A percentile compares a stretch with the other conserved stretches of the same genome.
Evolutionary conservation across 1,284 basidiomycete species (phyloP).

Genomic region (Ustilago loliicola): DNA sequence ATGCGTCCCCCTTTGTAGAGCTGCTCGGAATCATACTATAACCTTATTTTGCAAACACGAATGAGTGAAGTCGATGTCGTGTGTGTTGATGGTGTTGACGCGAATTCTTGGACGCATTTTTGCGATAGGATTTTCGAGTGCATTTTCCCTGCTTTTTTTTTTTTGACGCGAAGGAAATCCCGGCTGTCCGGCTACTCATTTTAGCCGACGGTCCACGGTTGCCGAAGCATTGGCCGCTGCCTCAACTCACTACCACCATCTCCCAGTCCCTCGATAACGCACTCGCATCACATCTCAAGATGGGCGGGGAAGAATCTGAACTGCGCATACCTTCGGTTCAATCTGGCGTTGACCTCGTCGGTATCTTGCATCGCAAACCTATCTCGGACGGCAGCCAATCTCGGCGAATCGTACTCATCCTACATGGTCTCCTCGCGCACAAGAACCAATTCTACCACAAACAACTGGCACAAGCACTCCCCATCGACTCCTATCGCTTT

Average conservation of each 20-base stretch:
- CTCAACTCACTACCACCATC: not conserved
- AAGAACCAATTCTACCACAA: constrained; percentile 82
- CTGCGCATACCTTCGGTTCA: constrained; percentile 28
- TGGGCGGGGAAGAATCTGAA: constrained; percentile 16
- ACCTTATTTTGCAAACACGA: not conserved
- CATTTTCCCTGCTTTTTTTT: not conserved
- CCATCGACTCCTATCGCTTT: constrained; percentile 83
- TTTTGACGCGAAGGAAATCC: not conserved
- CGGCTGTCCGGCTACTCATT: not conserved
- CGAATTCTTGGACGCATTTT: not conserved
- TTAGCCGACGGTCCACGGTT: not conserved
- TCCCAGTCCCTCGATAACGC: not conserved
- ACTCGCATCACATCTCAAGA: constrained; percentile 1
- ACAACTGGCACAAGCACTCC: constrained; percentile 77
- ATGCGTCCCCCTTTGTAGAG: constrained; percentile 34
- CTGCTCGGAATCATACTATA: not conserved
- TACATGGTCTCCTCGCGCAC: constrained; percentile 60
- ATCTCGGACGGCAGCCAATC: not conserved
- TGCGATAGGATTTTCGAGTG: not conserved
- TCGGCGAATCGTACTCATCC: constrained; percentile 48
- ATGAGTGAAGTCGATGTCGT: not conserved
- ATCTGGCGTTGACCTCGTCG: constrained; percentile 18
- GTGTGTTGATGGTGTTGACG: not conserved
- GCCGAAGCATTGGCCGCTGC: not conserved
- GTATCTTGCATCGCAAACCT: constrained; percentile 24